These are phyloP conservation scores for Coniosporium tulheliwenetii DNA, from an alignment of 2,329 filamentous ascomycete genomes.

Conservation along the genomic window DNA sequence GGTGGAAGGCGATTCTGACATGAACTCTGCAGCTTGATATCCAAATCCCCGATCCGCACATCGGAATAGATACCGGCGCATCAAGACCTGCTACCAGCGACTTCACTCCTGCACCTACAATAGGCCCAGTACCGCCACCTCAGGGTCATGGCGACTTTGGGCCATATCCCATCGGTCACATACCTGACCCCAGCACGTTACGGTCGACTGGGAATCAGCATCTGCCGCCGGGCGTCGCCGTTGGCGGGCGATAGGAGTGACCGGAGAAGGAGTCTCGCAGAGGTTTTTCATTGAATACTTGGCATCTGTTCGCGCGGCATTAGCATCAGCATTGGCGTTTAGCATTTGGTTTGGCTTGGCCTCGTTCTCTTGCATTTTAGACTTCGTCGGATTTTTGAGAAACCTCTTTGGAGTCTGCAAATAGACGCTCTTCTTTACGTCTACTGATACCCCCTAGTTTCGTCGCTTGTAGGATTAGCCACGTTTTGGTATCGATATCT, in stretches of 20 bases:
- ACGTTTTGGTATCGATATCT: too few relatives aligned
- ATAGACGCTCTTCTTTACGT: too few relatives aligned
- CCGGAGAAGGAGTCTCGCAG: too few relatives aligned
- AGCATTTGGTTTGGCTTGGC: too few relatives aligned
- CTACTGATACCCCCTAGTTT: too few relatives aligned
- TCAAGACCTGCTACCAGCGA: not conserved
- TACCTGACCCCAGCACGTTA: not conserved
- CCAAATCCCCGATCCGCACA: slow-evolving; percentile 64
- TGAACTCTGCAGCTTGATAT: slow-evolving; percentile 48
- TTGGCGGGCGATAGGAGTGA: not conserved
- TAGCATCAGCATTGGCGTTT: too few relatives aligned
- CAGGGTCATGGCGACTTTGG: not conserved
- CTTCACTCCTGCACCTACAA: not conserved
- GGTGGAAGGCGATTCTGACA: not conserved
- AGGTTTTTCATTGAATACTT: too few relatives aligned
- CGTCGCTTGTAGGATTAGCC: too few relatives aligned
- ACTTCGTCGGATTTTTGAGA: too few relatives aligned
- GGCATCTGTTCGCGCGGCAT: too few relatives aligned
- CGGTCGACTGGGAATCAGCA: not conserved
- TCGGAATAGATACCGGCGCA: slow-evolving; percentile 19
- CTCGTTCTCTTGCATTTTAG: too few relatives aligned
- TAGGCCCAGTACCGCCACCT: not conserved
- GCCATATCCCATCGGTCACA: not conserved
- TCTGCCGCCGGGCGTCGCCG: not conserved
- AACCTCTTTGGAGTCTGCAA: too few relatives aligned